Evolutionary conservation across 148 eudicot species (phyloP).

Genomic region (Agrostemma githago): DNA sequence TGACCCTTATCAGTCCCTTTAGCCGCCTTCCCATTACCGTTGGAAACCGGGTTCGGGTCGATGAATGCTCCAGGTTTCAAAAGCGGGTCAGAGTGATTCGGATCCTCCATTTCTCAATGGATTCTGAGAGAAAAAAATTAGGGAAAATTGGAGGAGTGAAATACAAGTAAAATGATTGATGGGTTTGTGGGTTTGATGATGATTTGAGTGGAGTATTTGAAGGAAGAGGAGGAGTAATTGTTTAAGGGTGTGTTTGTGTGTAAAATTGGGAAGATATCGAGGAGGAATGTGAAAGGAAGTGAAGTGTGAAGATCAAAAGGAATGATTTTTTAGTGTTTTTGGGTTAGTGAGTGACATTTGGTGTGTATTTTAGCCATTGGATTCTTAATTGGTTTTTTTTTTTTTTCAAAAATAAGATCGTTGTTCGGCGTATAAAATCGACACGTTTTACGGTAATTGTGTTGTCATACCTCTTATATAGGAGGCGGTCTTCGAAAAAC

Average conservation of each 20-base stretch:
- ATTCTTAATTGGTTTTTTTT: no score
- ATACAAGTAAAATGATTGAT: no score
- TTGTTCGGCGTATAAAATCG: no score
- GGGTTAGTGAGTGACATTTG: not conserved
- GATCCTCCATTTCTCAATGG: slow-evolving; percentile 9
- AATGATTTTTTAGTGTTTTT: not conserved
- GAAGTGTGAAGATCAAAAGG: slow-evolving; percentile 6
- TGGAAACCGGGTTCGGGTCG: slow-evolving; percentile 18
- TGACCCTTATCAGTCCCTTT: not conserved
- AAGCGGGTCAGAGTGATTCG: slow-evolving; percentile 27
- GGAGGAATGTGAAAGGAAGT: not conserved
- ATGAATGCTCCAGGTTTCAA: slow-evolving; percentile 27
- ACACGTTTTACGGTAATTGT: no score
- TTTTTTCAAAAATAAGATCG: no score
- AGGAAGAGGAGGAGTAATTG: not conserved
- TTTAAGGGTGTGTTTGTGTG: not conserved
- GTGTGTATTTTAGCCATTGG: not conserved
- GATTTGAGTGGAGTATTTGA: not conserved
- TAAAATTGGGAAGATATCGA: not conserved
- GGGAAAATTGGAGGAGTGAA: not conserved
- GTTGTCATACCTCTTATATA: no score
- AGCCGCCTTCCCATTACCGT: slow-evolving; percentile 5
- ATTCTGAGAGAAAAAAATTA: not conserved
- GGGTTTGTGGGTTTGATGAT: no score
- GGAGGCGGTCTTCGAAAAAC: no score